Evolutionary conservation across 2,329 filamentous ascomycete species (phyloP), one percentile per base, ranked within the genome.

Genomic region (Leptographium lundbergii): DNA sequence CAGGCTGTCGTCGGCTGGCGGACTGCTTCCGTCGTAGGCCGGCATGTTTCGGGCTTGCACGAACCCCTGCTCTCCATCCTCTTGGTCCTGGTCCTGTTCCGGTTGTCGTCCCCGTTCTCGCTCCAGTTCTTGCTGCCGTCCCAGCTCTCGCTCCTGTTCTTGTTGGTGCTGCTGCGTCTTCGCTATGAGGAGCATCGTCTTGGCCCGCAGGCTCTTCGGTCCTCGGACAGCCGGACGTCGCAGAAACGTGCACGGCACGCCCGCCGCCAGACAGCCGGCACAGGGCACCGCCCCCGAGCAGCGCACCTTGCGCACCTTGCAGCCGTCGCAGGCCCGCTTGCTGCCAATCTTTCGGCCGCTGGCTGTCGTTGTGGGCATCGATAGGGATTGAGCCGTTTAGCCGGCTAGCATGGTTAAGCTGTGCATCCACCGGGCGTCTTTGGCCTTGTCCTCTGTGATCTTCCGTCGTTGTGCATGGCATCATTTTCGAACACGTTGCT

Each of bases 291-390:
- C 67, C 55, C 77, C 77, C 17, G 73, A 74, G 65, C 77, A 80
- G 54, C 74, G 73, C 60, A 80, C 74, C 68, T 80, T 80, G 58
- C 77, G 73, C 50, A 80, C 72, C 68, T 77, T 79, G 69, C 77
- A 80, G 24, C 73, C 75, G 61, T 80, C 77, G 65, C 77, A 79
- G 13, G 77, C 76, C 34, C 75, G 65, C 60, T 57, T 57, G 55
- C 72, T 74, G 51, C 67, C 69, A 34, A 71, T 69, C 62, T 69
- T 71, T 57, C 68, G 64, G 51, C 64, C 32, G 4, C 22, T 10
- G 19, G 13, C 50, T 27, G 34, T 27, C 22, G 53, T 55, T 5
- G 34, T 27, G 22, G 34, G 5, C 54, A 56, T 56, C 11, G 54
- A 14, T 13, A 14, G 54, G n/a, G 19, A 27, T 10, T 32, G 19